Evolutionary conservation across 768 basidiomycete genomes (phyloP), one percentile per base, ranked within the genome.

Genomic region (Serendipita sp.): DNA sequence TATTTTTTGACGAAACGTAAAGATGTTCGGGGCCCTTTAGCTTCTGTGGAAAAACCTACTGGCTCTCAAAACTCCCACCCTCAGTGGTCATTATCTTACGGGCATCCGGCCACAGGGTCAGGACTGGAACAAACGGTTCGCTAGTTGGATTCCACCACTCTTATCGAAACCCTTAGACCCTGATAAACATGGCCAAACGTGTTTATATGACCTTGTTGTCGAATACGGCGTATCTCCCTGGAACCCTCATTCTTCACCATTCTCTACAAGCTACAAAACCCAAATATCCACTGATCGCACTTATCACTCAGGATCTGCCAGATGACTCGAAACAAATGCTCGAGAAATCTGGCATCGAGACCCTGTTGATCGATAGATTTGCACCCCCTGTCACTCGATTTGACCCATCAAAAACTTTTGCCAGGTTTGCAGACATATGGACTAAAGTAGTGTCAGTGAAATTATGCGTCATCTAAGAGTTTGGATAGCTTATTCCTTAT

Each of bases 191-290:
- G 53, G 11, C 11, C 28, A n/a, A n/a, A 22, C 22, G 51, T 20
- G 88, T 85, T 14, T 96, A 82, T 75, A 83, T 80, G 31, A 90
- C 90, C 16, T 75, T 95, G 62, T 76, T 94, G 68, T 92, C 92
- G 42, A 83, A 81, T 65, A 71, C 74, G 16, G 72, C 71, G 50
- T 85, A 86, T 69, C 73, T 85, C 28, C 72, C 81, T 65, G 85
- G 84, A 13, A 74, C 81, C 11, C 75, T 88, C 45, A 82, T 86
- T 17, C 72, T 89, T 17, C 71, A 82, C 64, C 70, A 82, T 63
- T 78, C 81, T 30, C 75, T 88, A 48, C 74, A 74, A 42, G 63
- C 75, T 13, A 80, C 82, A 34, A 71, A 76, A 16, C 83, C 85
- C 16, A 75, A 76, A 64, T 91, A 90, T 72, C 83, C 87, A n/a